These are phyloP conservation scores for Lachnellula subtilissima DNA, from an alignment of 2,329 filamentous ascomycete genomes.

Conservation along the genomic window DNA sequence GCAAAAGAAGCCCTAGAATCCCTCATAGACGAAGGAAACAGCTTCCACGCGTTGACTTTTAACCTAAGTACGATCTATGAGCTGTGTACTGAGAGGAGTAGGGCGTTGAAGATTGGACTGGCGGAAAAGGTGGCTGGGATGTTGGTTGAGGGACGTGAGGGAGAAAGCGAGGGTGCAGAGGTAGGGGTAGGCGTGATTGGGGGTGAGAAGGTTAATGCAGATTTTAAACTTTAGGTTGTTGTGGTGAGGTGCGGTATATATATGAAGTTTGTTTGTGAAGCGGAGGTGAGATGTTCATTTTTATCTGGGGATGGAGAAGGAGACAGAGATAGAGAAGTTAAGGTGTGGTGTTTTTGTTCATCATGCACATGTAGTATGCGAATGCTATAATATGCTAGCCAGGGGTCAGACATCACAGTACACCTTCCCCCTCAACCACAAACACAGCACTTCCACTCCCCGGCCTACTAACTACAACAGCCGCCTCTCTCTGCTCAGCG, in stretches of 20 bases:
- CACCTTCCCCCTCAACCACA: constrained; percentile 29
- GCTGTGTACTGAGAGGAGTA: constrained; percentile 74
- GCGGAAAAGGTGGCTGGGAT: constrained; percentile 61
- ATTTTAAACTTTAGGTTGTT: constrained; percentile 27
- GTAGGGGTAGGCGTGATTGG: constrained; percentile 8
- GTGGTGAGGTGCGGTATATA: background rate
- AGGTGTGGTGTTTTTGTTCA: background rate
- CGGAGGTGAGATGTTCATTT: too few species aligned
- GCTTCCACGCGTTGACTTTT: constrained; percentile 78
- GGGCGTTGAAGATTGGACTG: constrained; percentile 64
- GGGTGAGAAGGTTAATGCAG: constrained; percentile 31
- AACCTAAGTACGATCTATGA: constrained; percentile 91
- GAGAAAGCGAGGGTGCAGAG: background rate
- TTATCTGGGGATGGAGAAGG: too few species aligned
- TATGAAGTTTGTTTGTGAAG: background rate
- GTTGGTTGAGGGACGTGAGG: background rate
- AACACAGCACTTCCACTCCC: constrained; percentile 65
- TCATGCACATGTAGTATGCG: too few species aligned
- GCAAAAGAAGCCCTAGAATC: constrained; percentile 63
- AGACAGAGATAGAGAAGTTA: background rate
- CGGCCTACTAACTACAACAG: constrained; percentile 85
- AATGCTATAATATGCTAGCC: background rate
- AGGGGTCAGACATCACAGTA: background rate
- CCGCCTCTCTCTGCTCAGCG: constrained; percentile 68
- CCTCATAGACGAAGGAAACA: constrained; percentile 56